A percentile compares a stretch with the other conserved stretches of the same genome.
Evolutionary conservation across 2,329 filamentous ascomycete species (phyloP).

Genomic region (Iodosphaeria phyllophila): DNA sequence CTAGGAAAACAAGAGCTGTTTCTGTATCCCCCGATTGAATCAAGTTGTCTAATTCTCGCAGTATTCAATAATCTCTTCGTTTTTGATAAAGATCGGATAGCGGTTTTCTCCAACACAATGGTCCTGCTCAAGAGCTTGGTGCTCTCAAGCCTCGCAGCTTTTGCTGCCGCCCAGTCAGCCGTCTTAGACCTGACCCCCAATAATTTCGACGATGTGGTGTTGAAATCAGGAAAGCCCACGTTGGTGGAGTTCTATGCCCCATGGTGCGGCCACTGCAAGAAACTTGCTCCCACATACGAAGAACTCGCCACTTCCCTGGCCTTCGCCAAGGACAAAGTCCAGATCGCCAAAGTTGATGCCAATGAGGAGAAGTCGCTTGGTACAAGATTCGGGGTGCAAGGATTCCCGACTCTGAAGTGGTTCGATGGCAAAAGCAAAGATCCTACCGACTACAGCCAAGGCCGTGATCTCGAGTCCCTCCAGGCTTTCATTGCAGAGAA

Average conservation of each 20-base stretch:
- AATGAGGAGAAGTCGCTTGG: conserved; percentile 74
- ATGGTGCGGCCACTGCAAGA: conserved; percentile 99
- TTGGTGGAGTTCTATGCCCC: conserved; percentile 97
- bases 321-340: conserved; percentile 50
- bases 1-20: too few species aligned
- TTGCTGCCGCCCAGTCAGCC: conserved; percentile 52
- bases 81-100: too few species aligned
- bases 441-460: conserved; percentile 71
- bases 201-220: conserved; percentile 83
- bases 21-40: too few species aligned
- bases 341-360: conserved; percentile 90
- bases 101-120: conserved; percentile 27
- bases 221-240: conserved; percentile 84
- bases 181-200: conserved; percentile 76
- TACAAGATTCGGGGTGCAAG: conserved; percentile 73
- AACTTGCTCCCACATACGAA: conserved; percentile 82
- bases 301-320: conserved; percentile 64
- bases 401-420: conserved; percentile 94
- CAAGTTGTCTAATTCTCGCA: too few species aligned
- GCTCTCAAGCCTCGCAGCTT: conserved; percentile 33
- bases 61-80: too few species aligned
- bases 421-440: conserved; percentile 88
- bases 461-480: conserved; percentile 75
- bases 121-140: conserved; percentile 41
- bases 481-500: conserved; percentile 70